Evolutionary conservation across 139 green algal species (phyloP), one percentile per base, ranked within the genome.

Genomic region (Dunaliella sp.): DNA sequence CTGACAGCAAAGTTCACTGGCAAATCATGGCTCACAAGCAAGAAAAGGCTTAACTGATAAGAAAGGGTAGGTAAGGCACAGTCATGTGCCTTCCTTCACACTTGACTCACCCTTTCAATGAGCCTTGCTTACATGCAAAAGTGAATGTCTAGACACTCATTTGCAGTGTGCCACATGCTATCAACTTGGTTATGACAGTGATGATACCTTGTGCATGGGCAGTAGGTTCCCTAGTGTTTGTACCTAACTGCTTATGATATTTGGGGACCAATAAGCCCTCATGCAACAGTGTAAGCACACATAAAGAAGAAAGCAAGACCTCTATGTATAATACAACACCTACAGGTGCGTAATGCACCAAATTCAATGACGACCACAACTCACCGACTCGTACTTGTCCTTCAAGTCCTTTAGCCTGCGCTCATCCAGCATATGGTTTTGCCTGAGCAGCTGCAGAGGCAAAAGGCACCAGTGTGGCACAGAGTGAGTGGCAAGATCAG

Each of bases 351-450:
- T 32, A 12, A 32, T 16, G 26, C 28, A 33, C 22, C 22, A 28
- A 78, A 21, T 32, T 33, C 26, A 33, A 32, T 36, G 22, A n/a
- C n/a, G 73, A 16, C n/a, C 2, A 78, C 26, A 33, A 22, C 30
- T 32, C 73, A 32, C 73, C 73, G n/a, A 16, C 73, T 78, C n/a
- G 28, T 78, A 36, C 73, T 78, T 78, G 2, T 89, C 86, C 82
- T 89, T 82, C 48, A 82, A 77, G 30, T 89, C 86, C 26, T 59
- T 35, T 12, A 87, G 75, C 38, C 81, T 38, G 28, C 79, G 86
- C 75, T 77, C 59, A 34, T 77, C 65, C 1, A 31, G 75, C 21
- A 77, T 32, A 34, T 87, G 38, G 24, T 74, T 82, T 38, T 87
- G 83, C 76, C 34, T 83, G 1, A 81, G 57, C 12, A 80, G 75